Base-by-base conservation (phyloP, 352 stramenopile species). In the Thraustotheca clavata region DNA sequence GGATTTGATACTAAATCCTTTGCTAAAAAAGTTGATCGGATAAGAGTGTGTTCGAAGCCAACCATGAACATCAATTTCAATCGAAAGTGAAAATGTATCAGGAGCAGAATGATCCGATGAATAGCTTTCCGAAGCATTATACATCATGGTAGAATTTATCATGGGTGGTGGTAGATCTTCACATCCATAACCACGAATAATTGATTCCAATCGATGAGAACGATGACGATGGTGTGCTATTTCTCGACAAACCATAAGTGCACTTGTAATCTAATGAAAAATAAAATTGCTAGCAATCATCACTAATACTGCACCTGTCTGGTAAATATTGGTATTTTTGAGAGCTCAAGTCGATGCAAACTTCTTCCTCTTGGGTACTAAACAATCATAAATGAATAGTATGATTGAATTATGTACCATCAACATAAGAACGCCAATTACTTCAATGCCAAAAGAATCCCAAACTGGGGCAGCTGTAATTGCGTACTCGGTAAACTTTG, bases 391-490 rank as follows among this genome's bases (percentile, higher is more conserved):
- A n/a, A 14, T n/a, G 18, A 52, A 20, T 4, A 8, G 35, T 16
- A 27, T 11, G 18, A 6, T 38, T 16, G 20, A 9, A 20, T 31
- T 55, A 2, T 48, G 57, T 62, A 88, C 88, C 26, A 89, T 59
- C 8, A 91, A 55, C 35, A 91, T 76, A 16, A 91, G 59, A 0
- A 89, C 60, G 9, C 81, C 81, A n/a, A 87, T 72, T 40, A 91
- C 70, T 39, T 89, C 81, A 16, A 84, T 71, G 0, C 72, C 72
- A 61, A 74, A 75, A 24, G 72, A 76, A 52, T 86, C 77, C 78
- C 79, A 91, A 24, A 91, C 79, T 0, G 81, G 81, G 41, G 79
- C 88, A 9, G 81, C 79, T 0, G 87, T 76, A 8, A 89, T 76
- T 0, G 81, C 65, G 48, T 87, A 74, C n/a, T 76, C 72, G 48